Evolutionary conservation across 2,329 filamentous ascomycete genomes (phyloP).

Genomic region (Cordyceps sp.): DNA sequence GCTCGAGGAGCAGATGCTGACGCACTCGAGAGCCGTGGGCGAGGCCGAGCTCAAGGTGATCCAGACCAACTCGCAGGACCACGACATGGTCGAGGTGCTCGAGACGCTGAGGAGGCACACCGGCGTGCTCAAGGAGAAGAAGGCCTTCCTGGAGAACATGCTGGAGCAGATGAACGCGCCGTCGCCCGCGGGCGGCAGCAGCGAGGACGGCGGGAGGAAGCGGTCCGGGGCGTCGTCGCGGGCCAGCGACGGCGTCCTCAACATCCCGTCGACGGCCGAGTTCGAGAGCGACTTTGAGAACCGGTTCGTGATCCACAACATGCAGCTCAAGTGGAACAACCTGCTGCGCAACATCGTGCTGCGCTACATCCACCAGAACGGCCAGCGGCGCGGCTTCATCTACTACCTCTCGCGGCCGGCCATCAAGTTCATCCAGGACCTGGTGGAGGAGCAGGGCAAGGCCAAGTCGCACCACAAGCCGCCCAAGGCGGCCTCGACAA

Average conservation of each 20-base stretch:
- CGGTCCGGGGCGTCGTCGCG: too few species aligned
- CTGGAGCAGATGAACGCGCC: conserved; percentile 29
- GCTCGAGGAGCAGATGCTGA: conserved; percentile 59
- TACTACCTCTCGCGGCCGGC: conserved; percentile 94
- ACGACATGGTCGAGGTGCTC: conserved; percentile 37
- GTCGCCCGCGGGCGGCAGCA: conserved; percentile 13
- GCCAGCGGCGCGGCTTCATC: conserved; percentile 86
- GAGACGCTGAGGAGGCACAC: conserved; percentile 42
- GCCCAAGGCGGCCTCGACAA: conserved; percentile 10
- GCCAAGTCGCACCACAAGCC: conserved; percentile 29
- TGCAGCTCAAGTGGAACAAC: conserved; percentile 98
- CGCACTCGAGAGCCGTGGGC: conserved; percentile 55
- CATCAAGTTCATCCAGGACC: conserved; percentile 95
- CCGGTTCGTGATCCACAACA: conserved; percentile 93
- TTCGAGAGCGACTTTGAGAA: conserved; percentile 95
- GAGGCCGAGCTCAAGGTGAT: conserved; percentile 57
- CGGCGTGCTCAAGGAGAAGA: conserved; percentile 38
- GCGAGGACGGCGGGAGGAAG: conserved; percentile 10
- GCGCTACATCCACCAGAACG: conserved; percentile 93
- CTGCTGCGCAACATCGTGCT: conserved; percentile 88
- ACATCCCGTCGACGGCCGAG: conserved; percentile 57
- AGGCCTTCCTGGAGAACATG: conserved; percentile 41
- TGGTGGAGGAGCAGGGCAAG: conserved; percentile 85
- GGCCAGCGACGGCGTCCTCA: conserved; percentile 39
- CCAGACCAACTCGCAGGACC: conserved; percentile 30